Conservation (phyloP, 768 basidiomycete species). For the Calocybe gangraenosa region DNA sequence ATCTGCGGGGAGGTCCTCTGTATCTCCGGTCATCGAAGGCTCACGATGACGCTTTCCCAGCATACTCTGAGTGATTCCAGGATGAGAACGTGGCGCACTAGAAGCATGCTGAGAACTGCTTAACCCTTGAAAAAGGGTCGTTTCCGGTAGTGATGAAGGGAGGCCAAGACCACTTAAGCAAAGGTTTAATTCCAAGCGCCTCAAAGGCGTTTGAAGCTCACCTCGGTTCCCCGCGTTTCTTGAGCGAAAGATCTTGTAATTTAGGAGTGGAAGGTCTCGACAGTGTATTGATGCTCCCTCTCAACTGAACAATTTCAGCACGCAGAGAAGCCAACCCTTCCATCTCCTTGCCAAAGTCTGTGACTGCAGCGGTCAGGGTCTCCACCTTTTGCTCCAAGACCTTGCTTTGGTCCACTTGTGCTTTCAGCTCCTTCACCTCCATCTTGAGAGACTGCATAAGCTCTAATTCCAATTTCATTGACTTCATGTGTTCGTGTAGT, state of each 20-base stretch:
- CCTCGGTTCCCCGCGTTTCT: constrained; percentile 4
- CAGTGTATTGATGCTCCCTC: constrained; percentile 10
- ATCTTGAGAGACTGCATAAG: constrained; percentile 28
- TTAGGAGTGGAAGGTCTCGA: constrained; percentile 13
- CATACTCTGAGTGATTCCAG: constrained; percentile 39
- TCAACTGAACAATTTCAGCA: constrained; percentile 20
- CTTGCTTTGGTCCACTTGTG: constrained; percentile 29
- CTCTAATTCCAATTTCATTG: constrained; percentile 42
- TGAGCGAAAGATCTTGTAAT: not conserved
- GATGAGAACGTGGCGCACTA: constrained; percentile 19
- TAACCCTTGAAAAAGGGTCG: not conserved
- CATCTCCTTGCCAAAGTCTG: constrained; percentile 23
- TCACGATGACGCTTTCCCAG: constrained; percentile 70
- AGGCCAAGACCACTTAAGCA: constrained; percentile 20
- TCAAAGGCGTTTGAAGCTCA: not conserved
- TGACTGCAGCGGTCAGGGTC: constrained; percentile 25
- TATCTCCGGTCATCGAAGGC: constrained; percentile 36
- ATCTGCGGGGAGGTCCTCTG: constrained; percentile 39
- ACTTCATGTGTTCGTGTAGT: constrained; percentile 44
- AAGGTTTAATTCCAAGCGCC: not conserved
- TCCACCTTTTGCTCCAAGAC: constrained; percentile 33
- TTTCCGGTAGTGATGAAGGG: constrained; percentile 2
- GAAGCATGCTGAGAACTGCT: not conserved
- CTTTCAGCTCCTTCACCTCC: constrained; percentile 29
- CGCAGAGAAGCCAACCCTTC: constrained; percentile 16